phyloP scores from a whole-genome alignment of 345 rosid genomes.

The Euphorbia peplus region DNA sequence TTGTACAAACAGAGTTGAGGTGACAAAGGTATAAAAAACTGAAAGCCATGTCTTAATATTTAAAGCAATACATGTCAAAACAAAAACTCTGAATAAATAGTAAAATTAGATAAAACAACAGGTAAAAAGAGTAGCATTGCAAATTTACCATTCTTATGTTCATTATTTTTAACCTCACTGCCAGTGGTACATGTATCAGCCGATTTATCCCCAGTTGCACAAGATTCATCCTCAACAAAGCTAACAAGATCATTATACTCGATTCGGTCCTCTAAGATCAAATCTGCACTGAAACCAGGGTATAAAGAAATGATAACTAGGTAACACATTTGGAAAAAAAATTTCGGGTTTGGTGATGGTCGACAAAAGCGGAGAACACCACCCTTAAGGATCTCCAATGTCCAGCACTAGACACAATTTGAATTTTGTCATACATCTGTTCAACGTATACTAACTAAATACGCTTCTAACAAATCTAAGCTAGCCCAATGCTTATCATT shows the following conservation, averaged over 20 bases:
- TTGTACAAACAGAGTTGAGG: neutral
- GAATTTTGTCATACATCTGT: neutral
- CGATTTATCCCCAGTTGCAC: conserved; percentile 27
- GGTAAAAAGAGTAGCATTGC: neutral
- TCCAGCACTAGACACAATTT: neutral
- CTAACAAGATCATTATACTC: conserved; percentile 89
- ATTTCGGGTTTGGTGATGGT: neutral
- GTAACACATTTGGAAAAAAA: neutral
- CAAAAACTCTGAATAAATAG: conserved; percentile 2
- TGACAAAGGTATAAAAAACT: neutral
- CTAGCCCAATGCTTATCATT: neutral
- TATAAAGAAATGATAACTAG: neutral
- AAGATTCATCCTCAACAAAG: conserved; percentile 34
- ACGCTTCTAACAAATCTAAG: neutral
- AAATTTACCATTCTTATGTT: conserved; percentile 39
- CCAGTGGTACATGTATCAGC: conserved; percentile 25
- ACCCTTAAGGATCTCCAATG: neutral
- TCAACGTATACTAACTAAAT: neutral
- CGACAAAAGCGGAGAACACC: neutral
- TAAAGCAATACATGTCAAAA: neutral
- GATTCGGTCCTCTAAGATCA: conserved; percentile 63
- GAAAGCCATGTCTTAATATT: neutral
- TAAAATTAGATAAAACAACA: neutral
- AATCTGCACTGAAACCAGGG: conserved; percentile 63
- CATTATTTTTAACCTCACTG: conserved; percentile 30